Conservation (phyloP, 2,329 filamentous ascomycete species). For the Myriosclerotinia scirpicola region DNA sequence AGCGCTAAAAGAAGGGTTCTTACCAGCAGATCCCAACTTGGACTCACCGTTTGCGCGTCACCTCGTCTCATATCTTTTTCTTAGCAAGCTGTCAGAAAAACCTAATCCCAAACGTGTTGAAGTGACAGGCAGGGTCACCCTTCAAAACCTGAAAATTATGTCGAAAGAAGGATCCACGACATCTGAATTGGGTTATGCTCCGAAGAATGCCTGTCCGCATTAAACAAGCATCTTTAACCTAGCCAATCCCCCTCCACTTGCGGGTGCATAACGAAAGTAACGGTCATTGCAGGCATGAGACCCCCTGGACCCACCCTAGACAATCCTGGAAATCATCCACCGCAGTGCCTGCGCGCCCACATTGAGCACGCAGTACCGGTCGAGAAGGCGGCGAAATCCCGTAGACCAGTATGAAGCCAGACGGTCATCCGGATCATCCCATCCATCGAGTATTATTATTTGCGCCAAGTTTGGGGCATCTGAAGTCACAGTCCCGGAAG, state of each 20-base stretch:
- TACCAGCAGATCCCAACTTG: slow-evolving; percentile 33
- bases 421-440: slow-evolving; percentile 30
- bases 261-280: slow-evolving; percentile 37
- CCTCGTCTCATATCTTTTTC: slow-evolving; percentile 39
- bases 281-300: slow-evolving; percentile 33
- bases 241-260: slow-evolving; percentile 34
- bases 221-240: slow-evolving; percentile 37
- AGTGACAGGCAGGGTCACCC: slow-evolving; percentile 37
- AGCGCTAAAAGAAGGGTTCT: slow-evolving; percentile 13
- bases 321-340: slow-evolving; percentile 32
- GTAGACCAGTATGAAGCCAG: slow-evolving; percentile 34
- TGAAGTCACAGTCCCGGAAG: slow-evolving; percentile 37
- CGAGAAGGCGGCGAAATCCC: slow-evolving; percentile 32
- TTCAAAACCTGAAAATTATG: slow-evolving; percentile 33
- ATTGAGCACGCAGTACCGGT: slow-evolving; percentile 37
- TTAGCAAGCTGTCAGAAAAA: slow-evolving; percentile 36
- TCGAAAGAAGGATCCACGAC: slow-evolving; percentile 29
- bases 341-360: slow-evolving; percentile 28
- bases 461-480: slow-evolving; percentile 40
- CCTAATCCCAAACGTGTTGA: slow-evolving; percentile 38
- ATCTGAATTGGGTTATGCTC: slow-evolving; percentile 39
- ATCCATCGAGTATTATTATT: slow-evolving; percentile 32
- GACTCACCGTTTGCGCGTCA: slow-evolving; percentile 37
- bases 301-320: slow-evolving; percentile 31
- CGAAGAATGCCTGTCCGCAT: slow-evolving; percentile 36